phyloP scores from a whole-genome alignment of 225 moss, liverwort and hornwort species.

The Marchantia polymorpha region DNA sequence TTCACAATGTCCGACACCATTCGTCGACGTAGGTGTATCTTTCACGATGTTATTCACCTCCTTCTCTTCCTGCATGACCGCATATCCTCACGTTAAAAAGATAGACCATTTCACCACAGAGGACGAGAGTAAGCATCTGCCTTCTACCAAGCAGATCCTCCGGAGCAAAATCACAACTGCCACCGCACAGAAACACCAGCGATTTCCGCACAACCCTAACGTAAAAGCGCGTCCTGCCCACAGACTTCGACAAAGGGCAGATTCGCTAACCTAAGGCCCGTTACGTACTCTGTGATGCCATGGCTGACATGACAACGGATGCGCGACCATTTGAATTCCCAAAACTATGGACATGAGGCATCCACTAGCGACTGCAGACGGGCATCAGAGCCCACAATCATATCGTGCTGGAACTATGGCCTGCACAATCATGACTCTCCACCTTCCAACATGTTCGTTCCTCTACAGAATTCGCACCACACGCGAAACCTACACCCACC shows the following conservation, averaged over 20 bases:
- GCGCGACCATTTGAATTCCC: background rate
- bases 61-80: slow-evolving; percentile 36
- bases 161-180: background rate
- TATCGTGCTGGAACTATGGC: background rate
- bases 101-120: background rate
- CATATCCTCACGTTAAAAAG: background rate
- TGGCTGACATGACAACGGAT: background rate
- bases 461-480: background rate
- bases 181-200: background rate
- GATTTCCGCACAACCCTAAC: background rate
- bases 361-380: background rate
- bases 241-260: background rate
- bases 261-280: background rate
- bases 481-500: background rate
- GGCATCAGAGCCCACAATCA: background rate
- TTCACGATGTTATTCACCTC: slow-evolving; percentile 34
- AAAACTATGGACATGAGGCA: background rate
- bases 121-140: background rate
- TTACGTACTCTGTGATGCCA: background rate
- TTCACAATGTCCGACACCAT: slow-evolving; percentile 37
- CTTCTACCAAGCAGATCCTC: background rate
- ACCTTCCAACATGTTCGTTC: background rate
- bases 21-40: slow-evolving; percentile 13
- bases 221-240: background rate
- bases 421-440: background rate